phyloP scores from a whole-genome alignment of 176 grass and related monocot genomes.

The Carex littledalei region DNA sequence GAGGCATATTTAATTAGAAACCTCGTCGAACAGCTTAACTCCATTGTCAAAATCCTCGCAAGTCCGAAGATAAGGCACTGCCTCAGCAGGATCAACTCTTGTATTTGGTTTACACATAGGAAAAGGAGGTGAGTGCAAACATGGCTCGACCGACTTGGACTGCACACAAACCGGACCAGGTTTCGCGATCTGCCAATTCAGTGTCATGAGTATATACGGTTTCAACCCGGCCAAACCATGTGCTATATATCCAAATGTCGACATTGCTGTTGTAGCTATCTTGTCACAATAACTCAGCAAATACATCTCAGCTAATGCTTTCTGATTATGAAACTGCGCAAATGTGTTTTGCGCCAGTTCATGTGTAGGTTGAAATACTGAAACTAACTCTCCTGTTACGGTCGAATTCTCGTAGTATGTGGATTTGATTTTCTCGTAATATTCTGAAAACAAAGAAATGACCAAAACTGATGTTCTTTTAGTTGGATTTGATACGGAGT shows the following conservation, averaged over 20 bases:
- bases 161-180: slow-evolving; percentile 34
- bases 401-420: slow-evolving; percentile 58
- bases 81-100: slow-evolving; percentile 24
- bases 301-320: slow-evolving; percentile 69
- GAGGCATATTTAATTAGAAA: not conserved
- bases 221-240: slow-evolving; percentile 48
- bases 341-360: slow-evolving; percentile 37
- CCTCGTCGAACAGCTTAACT: slow-evolving; percentile 47
- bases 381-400: slow-evolving; percentile 34
- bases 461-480: slow-evolving; percentile 29
- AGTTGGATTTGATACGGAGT: not conserved
- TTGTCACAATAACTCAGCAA: slow-evolving; percentile 49
- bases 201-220: slow-evolving; percentile 30
- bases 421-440: slow-evolving; percentile 43
- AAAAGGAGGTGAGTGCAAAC: slow-evolving; percentile 59
- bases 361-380: slow-evolving; percentile 66
- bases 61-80: slow-evolving; percentile 36
- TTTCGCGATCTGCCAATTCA: not conserved
- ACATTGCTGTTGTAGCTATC: slow-evolving; percentile 42
- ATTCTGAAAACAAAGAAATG: slow-evolving; percentile 31
- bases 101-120: slow-evolving; percentile 40
- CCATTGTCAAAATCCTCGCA: slow-evolving; percentile 51
- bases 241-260: slow-evolving; percentile 73
- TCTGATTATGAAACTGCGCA: slow-evolving; percentile 34
- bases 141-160: slow-evolving; percentile 59